Conservation (phyloP, 2,329 filamentous ascomycete species). For the Hymenoscyphus albidus region DNA sequence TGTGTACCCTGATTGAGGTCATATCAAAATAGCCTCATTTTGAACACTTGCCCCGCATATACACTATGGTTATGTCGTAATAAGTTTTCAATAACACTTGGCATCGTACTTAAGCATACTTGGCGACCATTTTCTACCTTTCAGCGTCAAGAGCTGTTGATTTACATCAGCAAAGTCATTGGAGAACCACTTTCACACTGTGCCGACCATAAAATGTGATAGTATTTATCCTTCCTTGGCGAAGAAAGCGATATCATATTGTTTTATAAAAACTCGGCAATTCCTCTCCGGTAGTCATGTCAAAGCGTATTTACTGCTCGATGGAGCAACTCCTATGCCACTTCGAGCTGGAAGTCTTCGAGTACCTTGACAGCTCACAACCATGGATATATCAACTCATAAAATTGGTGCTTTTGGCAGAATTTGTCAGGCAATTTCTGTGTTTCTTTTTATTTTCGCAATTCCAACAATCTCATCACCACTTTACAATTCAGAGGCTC, state of each 20-base stretch:
- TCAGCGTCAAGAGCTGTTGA: neutral
- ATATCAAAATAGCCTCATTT: neutral
- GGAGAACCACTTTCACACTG: neutral
- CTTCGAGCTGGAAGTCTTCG: too few relatives aligned
- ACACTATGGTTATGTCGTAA: neutral
- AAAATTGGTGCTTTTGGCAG: neutral
- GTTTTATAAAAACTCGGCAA: neutral
- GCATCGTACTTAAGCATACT: neutral
- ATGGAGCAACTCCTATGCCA: neutral
- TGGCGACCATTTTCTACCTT: neutral
- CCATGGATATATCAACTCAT: neutral
- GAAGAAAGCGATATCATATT: neutral
- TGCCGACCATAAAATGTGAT: neutral
- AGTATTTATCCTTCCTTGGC: neutral
- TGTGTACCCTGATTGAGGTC: neutral
- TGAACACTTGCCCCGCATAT: neutral
- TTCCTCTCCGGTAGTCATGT: neutral
- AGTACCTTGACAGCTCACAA: neutral
- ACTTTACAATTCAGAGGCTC: neutral
- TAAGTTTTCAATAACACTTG: neutral
- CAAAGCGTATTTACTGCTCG: neutral
- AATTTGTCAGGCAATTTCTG: neutral
- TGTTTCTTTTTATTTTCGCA: neutral
- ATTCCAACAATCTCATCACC: conserved; percentile 3
- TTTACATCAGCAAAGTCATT: neutral